Base-by-base conservation (phyloP, 129 eudicot species). In the Apium graveolens region DNA sequence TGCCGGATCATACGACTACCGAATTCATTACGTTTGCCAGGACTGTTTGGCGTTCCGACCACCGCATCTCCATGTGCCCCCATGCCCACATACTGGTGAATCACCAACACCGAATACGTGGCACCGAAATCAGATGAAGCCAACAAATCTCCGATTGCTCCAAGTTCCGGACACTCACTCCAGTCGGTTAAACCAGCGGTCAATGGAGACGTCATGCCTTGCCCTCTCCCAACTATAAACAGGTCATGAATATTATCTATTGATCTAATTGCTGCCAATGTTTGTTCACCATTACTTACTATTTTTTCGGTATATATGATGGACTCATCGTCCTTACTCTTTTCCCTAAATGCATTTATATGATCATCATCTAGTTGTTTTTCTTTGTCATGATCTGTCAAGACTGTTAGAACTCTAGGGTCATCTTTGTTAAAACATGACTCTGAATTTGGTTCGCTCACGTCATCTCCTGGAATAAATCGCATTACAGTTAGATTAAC, bases 141-240 rank as follows among this genome's bases (percentile, higher is more conserved):
- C 60, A 91, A 81, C 43, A 93, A 78, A 77, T 93, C 98, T 76
- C 98, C 96, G 3, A 93, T 88, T n/a, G 98, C 93, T 21, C 98
- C 97, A 0, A 93, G 85, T 83, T 93, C 98, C 0, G 97, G 98
- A 75, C 98, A 93, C 80, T 93, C 98, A 45, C 98, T 93, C 98
- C 97, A 91, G 73, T 91, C 98, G 0, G 97, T 93, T 51, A 91
- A 84, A 73, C 97, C 97, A 0, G 97, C 96, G 18, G 96, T 93
- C 46, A 93, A 79, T 37, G 93, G 92, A 3, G 97, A 88, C 31
- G 80, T 48, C 72, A 77, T 69, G 65, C 96, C 97, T 73, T 89
- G 91, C 6, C 98, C 98, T 76, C 97, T 88, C 4, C 97, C 98
- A 4, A 93, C 98, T 27, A 93, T 86, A 57, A 86, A 89, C 43